Percentiles rank a stretch among this genome's conserved stretches.
phyloP scores from a whole-genome alignment of 2,329 filamentous ascomycete genomes.

The Hypoxylon sp. region DNA sequence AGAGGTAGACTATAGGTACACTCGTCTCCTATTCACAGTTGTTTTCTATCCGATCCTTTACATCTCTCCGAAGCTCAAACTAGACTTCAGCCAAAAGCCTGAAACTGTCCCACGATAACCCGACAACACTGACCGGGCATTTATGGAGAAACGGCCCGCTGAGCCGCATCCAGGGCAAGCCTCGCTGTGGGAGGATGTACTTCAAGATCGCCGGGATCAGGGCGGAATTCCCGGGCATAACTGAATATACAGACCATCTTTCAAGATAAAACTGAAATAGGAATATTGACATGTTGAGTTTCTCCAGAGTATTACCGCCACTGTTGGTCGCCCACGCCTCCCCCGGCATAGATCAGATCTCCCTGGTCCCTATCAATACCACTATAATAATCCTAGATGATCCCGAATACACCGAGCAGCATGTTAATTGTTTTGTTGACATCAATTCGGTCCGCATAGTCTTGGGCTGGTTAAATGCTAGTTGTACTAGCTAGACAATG shows the following conservation, averaged over 20 bases:
- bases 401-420: conserved; percentile 12
- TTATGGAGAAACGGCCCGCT: conserved; percentile 45
- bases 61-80: conserved; percentile 27
- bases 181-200: conserved; percentile 18
- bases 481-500: conserved; percentile 6
- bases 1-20: conserved; percentile 12
- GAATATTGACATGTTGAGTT: conserved; percentile 21
- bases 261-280: conserved; percentile 9
- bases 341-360: conserved; percentile 18
- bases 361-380: conserved; percentile 11
- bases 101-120: conserved; percentile 30
- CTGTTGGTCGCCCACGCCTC: conserved; percentile 30
- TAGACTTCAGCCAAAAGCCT: conserved; percentile 45
- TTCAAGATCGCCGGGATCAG: conserved; percentile 27
- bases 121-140: conserved; percentile 34
- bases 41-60: conserved; percentile 25
- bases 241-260: conserved; percentile 21
- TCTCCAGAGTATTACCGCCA: conserved; percentile 29
- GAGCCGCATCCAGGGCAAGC: conserved; percentile 32
- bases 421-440: conserved; percentile 18
- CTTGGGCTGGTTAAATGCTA: conserved; percentile 35
- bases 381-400: conserved; percentile 16
- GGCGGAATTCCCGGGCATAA: conserved; percentile 38
- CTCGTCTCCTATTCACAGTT: conserved; percentile 23
- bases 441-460: conserved; percentile 38